Percentiles rank a stretch among this genome's conserved stretches.
phyloP scores from a whole-genome alignment of 164 flowering plant genomes.

The Dillenia suffruticosa region DNA sequence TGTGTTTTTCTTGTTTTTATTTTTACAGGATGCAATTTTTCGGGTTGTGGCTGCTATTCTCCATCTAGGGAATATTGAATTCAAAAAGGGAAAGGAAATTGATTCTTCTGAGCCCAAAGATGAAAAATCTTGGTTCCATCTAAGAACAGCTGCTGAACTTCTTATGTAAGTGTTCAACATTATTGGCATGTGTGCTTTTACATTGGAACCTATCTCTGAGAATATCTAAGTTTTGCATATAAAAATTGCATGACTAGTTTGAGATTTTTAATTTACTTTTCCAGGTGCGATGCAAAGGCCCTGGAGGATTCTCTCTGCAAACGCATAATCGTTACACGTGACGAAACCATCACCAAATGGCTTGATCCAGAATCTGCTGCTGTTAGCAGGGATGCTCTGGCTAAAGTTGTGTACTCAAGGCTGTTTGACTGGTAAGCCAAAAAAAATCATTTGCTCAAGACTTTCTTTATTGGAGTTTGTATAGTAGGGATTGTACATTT shows the following conservation, averaged over 20 bases:
- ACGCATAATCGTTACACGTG: slow-evolving; percentile 74
- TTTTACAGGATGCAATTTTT: slow-evolving; percentile 73
- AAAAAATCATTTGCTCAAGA: neutral
- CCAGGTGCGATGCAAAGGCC: slow-evolving; percentile 68
- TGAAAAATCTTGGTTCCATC: slow-evolving; percentile 61
- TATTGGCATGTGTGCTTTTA: no score
- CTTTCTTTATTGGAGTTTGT: neutral
- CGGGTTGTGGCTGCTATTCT: slow-evolving; percentile 85
- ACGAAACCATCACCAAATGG: slow-evolving; percentile 62
- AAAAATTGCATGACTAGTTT: neutral
- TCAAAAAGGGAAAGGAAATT: slow-evolving; percentile 57
- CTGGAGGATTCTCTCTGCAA: slow-evolving; percentile 77
- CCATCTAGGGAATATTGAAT: slow-evolving; percentile 82
- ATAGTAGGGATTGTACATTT: no score
- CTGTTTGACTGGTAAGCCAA: slow-evolving; percentile 72
- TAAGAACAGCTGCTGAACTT: slow-evolving; percentile 63
- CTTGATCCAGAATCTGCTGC: slow-evolving; percentile 65
- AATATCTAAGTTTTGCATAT: no score
- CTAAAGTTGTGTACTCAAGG: slow-evolving; percentile 67
- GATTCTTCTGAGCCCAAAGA: slow-evolving; percentile 81
- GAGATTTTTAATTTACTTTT: slow-evolving; percentile 1
- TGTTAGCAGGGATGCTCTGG: slow-evolving; percentile 66
- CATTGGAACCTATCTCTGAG: no score
- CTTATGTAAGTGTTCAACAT: slow-evolving; percentile 35
- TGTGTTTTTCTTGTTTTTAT: slow-evolving; percentile 12